Evolutionary conservation across 2,329 filamentous ascomycete species (phyloP), one percentile per base, ranked within the genome.

Genomic region (Didymella pinodella): DNA sequence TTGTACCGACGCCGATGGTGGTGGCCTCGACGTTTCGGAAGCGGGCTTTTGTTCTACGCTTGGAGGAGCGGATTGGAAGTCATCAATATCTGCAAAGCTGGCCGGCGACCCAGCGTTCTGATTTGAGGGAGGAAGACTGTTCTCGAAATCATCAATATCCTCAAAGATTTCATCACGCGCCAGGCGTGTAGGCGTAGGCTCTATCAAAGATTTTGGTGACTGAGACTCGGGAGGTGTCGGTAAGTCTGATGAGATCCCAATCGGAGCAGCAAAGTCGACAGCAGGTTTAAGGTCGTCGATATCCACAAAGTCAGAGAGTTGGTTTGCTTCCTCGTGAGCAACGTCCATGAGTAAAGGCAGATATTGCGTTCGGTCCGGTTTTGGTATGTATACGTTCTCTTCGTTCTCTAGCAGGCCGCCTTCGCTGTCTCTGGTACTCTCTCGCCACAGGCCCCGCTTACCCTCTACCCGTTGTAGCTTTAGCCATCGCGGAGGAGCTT

Each of bases 361-460:
- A n/a, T 75, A 69, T 50, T 73, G 66, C 3, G 70, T 72, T 25
- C 69, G 66, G 53, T 74, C 73, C 10, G 72, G 70, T 36, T 72
- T 69, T 1, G 71, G 69, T 31, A 75, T 65, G 45, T 70, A 71
- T 12, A 74, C 46, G 29, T 67, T 63, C 26, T 65, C 57, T 28
- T 65, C 64, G 14, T 68, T 63, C n/a, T 73, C 66, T 1, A 77
- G 61, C 43, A 75, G 55, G 4, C 64, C 56, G 11, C 75, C 75
- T 0, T 71, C 67, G 12, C 66, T 69, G 57, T 77, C 73, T 57
- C 76, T 63, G 4, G 73, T 57, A 25, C 75, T 74, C 26, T 70
- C 75, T 53, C 65, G 64, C 76, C 76, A 78, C 4, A 78, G 54
- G 2, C 62, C 59, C 31, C 64, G 66, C 51, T 63, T 67, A 7